These are phyloP conservation scores for Termitomyces sp. DNA, from an alignment of 768 basidiomycete genomes.

Conservation along the genomic window DNA sequence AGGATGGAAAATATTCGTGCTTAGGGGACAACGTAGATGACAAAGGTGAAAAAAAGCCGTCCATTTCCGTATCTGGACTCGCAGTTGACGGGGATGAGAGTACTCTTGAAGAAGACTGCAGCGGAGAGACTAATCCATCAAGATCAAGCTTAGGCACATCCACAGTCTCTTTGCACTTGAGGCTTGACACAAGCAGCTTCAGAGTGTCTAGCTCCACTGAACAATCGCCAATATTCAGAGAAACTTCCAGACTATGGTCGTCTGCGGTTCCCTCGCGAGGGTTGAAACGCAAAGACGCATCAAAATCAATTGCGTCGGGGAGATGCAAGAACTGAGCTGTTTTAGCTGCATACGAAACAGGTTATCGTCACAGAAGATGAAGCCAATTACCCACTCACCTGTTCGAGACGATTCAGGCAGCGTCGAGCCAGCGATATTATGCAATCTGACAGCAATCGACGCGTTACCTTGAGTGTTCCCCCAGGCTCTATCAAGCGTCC, in stretches of 20 bases:
- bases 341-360: constrained; percentile 12
- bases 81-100: background rate
- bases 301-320: constrained; percentile 39
- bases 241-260: constrained; percentile 44
- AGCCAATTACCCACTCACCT: constrained; percentile 22
- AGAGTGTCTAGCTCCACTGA: constrained; percentile 43
- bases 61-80: constrained; percentile 8
- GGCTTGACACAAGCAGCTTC: constrained; percentile 24
- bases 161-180: constrained; percentile 8
- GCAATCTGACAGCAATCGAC: constrained; percentile 43
- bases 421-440: constrained; percentile 40
- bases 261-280: constrained; percentile 53
- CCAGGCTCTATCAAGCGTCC: constrained; percentile 67
- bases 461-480: constrained; percentile 57
- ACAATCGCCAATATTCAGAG: constrained; percentile 41
- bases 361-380: background rate
- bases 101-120: background rate
- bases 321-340: constrained; percentile 38
- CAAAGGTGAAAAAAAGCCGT: constrained; percentile 5
- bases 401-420: constrained; percentile 13
- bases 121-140: background rate
- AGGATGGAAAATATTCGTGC: background rate
- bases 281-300: constrained; percentile 49
- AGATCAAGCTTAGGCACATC: background rate
- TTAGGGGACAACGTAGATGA: constrained; percentile 10